phyloP scores from a whole-genome alignment of 2,329 filamentous ascomycete genomes.

The Ceratocystis cacaofunesta region DNA sequence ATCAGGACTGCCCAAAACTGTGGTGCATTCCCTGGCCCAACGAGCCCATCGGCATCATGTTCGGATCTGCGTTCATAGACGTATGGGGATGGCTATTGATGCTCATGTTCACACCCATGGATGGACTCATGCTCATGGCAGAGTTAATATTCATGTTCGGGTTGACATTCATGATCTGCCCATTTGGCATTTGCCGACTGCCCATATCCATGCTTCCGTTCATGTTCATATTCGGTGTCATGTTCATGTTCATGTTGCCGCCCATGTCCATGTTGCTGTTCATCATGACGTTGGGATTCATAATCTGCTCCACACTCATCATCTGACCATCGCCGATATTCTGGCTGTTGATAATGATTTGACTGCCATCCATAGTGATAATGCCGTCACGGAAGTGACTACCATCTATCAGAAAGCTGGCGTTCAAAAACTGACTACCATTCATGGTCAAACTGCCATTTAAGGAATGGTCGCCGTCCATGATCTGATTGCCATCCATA shows the following conservation, averaged over 20 bases:
- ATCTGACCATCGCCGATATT: background rate
- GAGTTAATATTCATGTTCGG: background rate
- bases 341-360: background rate
- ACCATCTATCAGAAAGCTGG: background rate
- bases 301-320: background rate
- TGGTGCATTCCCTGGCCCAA: background rate
- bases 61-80: background rate
- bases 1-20: background rate
- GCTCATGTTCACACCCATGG: background rate
- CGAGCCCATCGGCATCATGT: background rate
- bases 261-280: background rate
- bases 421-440: background rate
- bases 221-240: background rate
- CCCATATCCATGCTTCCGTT: background rate
- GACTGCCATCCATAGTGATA: background rate
- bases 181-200: background rate
- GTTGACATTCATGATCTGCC: conserved; percentile 1
- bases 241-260: background rate
- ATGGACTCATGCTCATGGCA: background rate
- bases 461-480: background rate
- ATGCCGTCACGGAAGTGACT: background rate
- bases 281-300: background rate
- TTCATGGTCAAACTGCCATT: background rate
- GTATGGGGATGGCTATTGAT: background rate
- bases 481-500: background rate